Evolutionary conservation across 345 rosid species (phyloP).

Genomic region (Melaleuca quinquenervia): DNA sequence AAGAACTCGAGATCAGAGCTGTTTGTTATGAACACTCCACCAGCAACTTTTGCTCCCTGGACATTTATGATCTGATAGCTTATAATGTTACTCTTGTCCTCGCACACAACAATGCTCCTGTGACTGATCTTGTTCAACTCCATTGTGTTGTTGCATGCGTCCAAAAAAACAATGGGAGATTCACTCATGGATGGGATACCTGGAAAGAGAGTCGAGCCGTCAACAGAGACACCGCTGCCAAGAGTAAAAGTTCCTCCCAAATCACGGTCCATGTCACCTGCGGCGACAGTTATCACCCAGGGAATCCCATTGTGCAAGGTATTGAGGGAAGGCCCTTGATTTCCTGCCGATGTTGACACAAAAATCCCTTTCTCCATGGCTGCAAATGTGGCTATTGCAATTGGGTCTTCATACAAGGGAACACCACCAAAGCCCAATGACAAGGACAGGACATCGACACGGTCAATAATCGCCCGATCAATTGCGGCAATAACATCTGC

Average conservation of each 20-base stretch:
- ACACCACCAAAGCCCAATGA: constrained; percentile 23
- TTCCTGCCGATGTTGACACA: constrained; percentile 41
- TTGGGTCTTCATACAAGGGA: constrained; percentile 26
- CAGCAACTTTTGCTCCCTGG: not conserved
- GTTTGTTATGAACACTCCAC: constrained; percentile 6
- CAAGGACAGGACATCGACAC: constrained; percentile 40
- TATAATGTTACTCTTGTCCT: not conserved
- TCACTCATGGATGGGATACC: constrained; percentile 1
- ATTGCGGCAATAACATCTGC: constrained; percentile 39
- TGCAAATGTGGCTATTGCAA: constrained; percentile 43
- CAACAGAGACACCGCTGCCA: constrained; percentile 6
- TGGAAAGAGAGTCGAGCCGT: constrained; percentile 23
- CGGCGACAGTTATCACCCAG: constrained; percentile 39
- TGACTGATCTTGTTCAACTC: not conserved
- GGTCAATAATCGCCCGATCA: constrained; percentile 42
- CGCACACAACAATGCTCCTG: not conserved
- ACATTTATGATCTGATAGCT: not conserved
- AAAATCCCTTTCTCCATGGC: constrained; percentile 36
- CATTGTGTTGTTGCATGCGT: not conserved
- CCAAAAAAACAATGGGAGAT: not conserved
- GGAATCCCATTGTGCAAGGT: constrained; percentile 35
- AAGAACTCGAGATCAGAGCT: not conserved
- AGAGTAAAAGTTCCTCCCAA: constrained; percentile 16
- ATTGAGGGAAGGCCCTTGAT: constrained; percentile 14
- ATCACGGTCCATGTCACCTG: constrained; percentile 33